Conservation (phyloP, 1,284 basidiomycete species). For the Tilletia horrida region DNA sequence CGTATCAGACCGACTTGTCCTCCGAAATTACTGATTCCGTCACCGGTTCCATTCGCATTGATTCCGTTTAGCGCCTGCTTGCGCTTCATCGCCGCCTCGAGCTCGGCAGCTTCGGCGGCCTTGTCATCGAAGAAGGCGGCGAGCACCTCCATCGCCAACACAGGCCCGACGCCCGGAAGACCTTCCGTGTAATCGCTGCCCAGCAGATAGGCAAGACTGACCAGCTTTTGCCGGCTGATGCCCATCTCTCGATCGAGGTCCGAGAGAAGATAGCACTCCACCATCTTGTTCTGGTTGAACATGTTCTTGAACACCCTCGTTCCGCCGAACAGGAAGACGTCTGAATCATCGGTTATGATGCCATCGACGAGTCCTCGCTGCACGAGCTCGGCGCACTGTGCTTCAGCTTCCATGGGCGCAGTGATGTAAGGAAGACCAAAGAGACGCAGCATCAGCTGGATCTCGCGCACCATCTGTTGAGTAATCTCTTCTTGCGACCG, state of each 20-base stretch:
- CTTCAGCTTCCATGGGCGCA: constrained; percentile 97
- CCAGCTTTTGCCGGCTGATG: constrained; percentile 78
- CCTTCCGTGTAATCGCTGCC: constrained; percentile 98
- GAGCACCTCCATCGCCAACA: constrained; percentile 80
- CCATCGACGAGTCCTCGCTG: constrained; percentile 84
- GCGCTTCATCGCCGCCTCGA: neutral
- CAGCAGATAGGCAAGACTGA: constrained; percentile 84
- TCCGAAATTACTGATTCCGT: constrained; percentile 20
- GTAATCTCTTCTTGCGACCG: constrained; percentile 92
- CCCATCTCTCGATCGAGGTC: constrained; percentile 87
- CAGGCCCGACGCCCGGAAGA: constrained; percentile 87
- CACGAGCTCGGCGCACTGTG: constrained; percentile 91
- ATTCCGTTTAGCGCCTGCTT: neutral
- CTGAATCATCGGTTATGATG: constrained; percentile 97
- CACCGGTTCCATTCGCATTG: neutral
- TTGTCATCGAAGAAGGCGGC: constrained; percentile 25
- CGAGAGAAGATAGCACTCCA: constrained; percentile 83
- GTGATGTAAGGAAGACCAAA: constrained; percentile 98
- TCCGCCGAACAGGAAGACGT: constrained; percentile 96
- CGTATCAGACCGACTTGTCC: constrained; percentile 70
- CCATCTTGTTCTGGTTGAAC: constrained; percentile 98
- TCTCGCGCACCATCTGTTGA: constrained; percentile 89
- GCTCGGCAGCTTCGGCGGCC: neutral
- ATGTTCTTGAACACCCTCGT: constrained; percentile 94
- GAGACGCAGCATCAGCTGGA: constrained; percentile 76